Evolutionary conservation across 2,329 filamentous ascomycete genomes (phyloP).

Genomic region (Aspergillus pseudotamarii): DNA sequence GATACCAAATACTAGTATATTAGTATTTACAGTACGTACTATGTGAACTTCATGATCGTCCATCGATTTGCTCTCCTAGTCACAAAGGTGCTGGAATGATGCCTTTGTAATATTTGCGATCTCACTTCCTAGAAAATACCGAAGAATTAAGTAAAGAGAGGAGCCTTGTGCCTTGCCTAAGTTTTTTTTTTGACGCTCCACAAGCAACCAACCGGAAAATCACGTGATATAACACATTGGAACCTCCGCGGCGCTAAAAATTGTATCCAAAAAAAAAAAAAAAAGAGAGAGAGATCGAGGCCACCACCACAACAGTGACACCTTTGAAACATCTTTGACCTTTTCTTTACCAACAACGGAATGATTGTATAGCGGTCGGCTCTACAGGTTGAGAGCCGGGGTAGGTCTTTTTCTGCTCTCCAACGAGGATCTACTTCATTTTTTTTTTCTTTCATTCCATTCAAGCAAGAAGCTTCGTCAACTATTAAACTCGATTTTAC

Average conservation of each 20-base stretch:
- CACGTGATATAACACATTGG: constrained; percentile 26
- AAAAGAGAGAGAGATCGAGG: constrained; percentile 14
- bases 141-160: neutral
- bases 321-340: neutral
- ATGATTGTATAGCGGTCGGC: constrained; percentile 27
- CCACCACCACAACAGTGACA: constrained; percentile 8
- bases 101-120: neutral
- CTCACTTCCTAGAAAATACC: neutral
- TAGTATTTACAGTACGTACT: neutral
- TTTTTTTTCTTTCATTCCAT: neutral
- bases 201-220: neutral
- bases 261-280: constrained; percentile 29
- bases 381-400: constrained; percentile 25
- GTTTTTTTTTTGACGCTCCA: neutral
- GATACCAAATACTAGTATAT: neutral
- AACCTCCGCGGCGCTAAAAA: constrained; percentile 29
- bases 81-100: neutral
- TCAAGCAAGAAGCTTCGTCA: constrained; percentile 8
- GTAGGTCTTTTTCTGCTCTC: constrained; percentile 7
- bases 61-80: neutral
- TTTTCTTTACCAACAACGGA: constrained; percentile 13
- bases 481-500: constrained; percentile 12
- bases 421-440: constrained; percentile 2
- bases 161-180: neutral
- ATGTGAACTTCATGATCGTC: neutral